These are phyloP conservation scores for Botrytis paeoniae DNA, from an alignment of 2,329 filamentous ascomycete genomes.

Conservation along the genomic window DNA sequence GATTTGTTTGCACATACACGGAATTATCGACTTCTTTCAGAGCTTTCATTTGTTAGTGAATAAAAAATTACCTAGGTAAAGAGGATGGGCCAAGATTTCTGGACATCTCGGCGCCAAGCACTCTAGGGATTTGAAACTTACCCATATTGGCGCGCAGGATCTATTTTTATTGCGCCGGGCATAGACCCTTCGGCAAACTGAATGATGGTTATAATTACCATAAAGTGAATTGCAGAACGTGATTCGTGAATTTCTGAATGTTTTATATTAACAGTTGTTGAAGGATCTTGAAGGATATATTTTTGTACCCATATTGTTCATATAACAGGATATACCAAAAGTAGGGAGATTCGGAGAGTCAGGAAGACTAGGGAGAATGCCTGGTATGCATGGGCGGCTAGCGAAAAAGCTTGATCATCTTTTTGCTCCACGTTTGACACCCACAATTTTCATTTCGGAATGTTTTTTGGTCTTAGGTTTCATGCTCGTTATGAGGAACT, in stretches of 20 bases:
- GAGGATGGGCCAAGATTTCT: constrained; percentile 20
- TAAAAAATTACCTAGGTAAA: no score
- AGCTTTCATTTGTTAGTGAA: constrained; percentile 25
- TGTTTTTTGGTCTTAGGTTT: neutral
- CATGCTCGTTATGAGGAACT: neutral
- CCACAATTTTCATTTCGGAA: neutral
- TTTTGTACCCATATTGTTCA: neutral
- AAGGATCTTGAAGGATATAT: neutral
- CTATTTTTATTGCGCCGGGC: constrained; percentile 15
- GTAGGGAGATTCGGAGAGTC: neutral
- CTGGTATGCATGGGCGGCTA: neutral
- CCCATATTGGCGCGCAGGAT: constrained; percentile 9
- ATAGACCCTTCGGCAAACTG: neutral
- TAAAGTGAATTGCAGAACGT: neutral
- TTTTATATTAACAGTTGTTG: neutral
- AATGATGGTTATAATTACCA: neutral
- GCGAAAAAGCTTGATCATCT: constrained; percentile 10
- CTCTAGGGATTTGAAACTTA: constrained; percentile 15
- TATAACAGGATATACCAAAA: neutral
- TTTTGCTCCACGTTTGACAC: neutral
- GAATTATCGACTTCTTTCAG: constrained; percentile 33
- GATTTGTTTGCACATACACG: constrained; percentile 28
- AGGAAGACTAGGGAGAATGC: neutral
- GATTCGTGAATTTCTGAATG: neutral
- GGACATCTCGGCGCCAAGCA: constrained; percentile 24